Evolutionary conservation across 1,139 yeast genomes (phyloP), one percentile per base, ranked within the genome.

Genomic region (Candida sp.): DNA sequence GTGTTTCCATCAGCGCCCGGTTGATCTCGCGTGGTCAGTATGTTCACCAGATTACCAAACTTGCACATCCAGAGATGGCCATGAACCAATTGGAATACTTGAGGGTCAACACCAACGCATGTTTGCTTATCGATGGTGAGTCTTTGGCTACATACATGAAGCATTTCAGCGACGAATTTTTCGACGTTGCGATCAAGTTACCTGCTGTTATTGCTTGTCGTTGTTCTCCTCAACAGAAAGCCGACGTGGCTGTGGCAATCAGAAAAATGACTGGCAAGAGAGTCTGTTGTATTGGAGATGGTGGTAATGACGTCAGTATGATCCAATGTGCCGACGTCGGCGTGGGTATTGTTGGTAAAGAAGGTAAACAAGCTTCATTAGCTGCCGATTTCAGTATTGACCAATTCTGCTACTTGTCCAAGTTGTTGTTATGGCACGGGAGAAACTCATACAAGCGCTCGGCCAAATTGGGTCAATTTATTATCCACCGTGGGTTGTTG

Each of bases 301-400:
- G 99, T 58, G 99, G 99, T 60, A 96, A 96, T 63, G 99, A 96
- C 69, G 99, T 96, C 35, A 90, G 96, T 62, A 96, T 96, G 99
- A 96, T 96, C 60, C 99, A 94, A 70, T 90, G 96, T 60, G 99
- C 99, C 0, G 97, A 96, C 72, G 97, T 96, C 8, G 99, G 99
- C 51, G 97, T 96, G 39, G 99, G 99, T 49, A 94, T 96, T 59
- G 99, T 94, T 27, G 99, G 99, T 40, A 96, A 96, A 66, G 99
- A 96, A 69, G 99, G 99, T 30, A 88, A 88, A 59, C 99, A 96
- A 67, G 99, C 99, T 0, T 91, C 98, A 0, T 75, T 96, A 49
- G 97, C 98, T 3, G 99, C 99, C 0, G 99, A 96, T 69, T 96
- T 93, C 68, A 90, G 97, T 35, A 85, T 96, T 49, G 88, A 92